Conservation (phyloP, 2,329 filamentous ascomycete species). For the Orbilia javanica region DNA sequence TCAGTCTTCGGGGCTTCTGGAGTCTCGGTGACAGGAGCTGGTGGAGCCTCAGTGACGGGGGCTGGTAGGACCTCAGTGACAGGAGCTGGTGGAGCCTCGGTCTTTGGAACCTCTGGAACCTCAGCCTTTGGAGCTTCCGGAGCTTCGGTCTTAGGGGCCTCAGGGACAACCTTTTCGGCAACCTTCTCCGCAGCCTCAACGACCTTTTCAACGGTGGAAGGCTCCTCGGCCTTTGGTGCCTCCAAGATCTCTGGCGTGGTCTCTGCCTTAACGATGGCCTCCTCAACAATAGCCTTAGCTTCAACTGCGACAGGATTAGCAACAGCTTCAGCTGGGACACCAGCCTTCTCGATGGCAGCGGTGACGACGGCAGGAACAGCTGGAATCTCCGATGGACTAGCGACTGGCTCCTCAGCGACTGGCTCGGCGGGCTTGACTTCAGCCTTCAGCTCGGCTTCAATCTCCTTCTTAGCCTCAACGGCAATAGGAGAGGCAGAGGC, state of each 20-base stretch:
- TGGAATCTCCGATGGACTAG: constrained; percentile 60
- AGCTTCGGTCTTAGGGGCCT: constrained; percentile 1
- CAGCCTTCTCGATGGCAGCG: constrained; percentile 72
- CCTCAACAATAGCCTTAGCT: constrained; percentile 80
- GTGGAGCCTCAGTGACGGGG: constrained; percentile 4
- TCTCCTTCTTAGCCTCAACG: constrained; percentile 77
- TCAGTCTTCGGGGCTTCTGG: neutral
- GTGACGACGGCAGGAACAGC: constrained; percentile 72
- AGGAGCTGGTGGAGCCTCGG: neutral
- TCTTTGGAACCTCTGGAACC: no score
- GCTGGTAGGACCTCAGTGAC: neutral
- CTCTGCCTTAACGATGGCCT: constrained; percentile 44
- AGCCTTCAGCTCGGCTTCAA: constrained; percentile 78
- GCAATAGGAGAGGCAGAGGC: constrained; percentile 75
- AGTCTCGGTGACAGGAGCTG: neutral
- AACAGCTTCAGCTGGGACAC: constrained; percentile 77
- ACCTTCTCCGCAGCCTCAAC: constrained; percentile 38
- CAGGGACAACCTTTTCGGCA: constrained; percentile 28
- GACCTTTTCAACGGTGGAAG: constrained; percentile 22
- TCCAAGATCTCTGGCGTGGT: constrained; percentile 43
- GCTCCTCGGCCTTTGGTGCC: constrained; percentile 24
- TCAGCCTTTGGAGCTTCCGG: neutral
- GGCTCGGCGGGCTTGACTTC: constrained; percentile 68
- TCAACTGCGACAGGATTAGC: constrained; percentile 76
- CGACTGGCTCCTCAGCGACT: constrained; percentile 34